Base-by-base conservation (phyloP, 805 yeast species). In the Yarrowia yakushimensis region DNA sequence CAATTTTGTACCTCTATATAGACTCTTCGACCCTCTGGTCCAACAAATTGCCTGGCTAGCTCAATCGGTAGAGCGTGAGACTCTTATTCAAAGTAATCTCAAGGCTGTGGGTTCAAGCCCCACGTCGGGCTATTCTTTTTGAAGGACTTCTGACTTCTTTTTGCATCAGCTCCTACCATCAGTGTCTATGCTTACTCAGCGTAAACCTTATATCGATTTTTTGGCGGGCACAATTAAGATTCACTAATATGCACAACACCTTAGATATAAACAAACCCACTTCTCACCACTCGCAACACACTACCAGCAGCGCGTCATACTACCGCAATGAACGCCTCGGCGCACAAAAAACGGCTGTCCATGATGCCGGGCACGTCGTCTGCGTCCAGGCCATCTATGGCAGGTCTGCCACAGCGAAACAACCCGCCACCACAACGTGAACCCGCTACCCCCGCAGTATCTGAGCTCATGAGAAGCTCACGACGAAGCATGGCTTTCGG, bases 291-390 rank as follows among this genome's bases (percentile, higher is more conserved):
- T 33, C 13, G 10, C 37, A 10, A n/a, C 55, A 52, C 43, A 25
- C 33, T 13, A 12, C 11, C 9, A 34, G 11, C 17, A 42, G 50
- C 50, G 50, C 52, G 25, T 25, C 48, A 43, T n/a, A 25, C 33
- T 17, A 10, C n/a, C 22, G 18, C 25, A 31, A 52, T 52, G 59
- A 52, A 52, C 33, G 59, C 59, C 39, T 52, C 59, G 33, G 43
- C 59, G 59, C 59, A 52, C 37, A 52, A 52, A 52, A 52, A 52
- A 36, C 59, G 59, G 43, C 59, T 34, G 59, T 52, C 59, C 43
- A 52, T 52, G 59, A 34, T 52, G 59, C 59, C 59, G 59, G 59
- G 59, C 59, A 36, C 59, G 59, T 52, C 59, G 43, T 33, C 59
- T 12, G 43, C 43, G 59, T 52, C 59, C 7, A 34, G 59, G 42